phyloP scores from a whole-genome alignment of 768 basidiomycete genomes.

The Cubamyces sp. region DNA sequence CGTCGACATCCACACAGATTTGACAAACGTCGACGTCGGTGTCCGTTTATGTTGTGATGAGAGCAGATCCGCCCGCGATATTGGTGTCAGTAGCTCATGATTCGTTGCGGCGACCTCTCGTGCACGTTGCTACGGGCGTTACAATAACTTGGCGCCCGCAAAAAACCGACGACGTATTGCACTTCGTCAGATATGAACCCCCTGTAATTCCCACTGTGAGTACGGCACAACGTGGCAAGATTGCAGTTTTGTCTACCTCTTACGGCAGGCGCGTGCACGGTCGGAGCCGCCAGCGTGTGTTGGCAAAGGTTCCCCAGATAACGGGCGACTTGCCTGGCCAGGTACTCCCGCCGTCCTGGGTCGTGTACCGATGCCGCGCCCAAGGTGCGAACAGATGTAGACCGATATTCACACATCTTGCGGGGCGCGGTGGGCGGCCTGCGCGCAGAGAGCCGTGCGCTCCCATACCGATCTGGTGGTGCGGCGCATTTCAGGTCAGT shows the following conservation, averaged over 20 bases:
- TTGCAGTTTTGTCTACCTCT: constrained; percentile 12
- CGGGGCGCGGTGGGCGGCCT: constrained; percentile 6
- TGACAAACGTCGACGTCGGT: constrained; percentile 11
- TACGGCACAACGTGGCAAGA: constrained; percentile 3
- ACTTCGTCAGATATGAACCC: not conserved
- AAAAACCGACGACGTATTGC: not conserved
- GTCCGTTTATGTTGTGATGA: not conserved
- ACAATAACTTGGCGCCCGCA: constrained; percentile 1
- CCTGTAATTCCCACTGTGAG: constrained; percentile 26
- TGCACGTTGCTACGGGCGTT: not conserved
- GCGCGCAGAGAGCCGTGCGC: not conserved
- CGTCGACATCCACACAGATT: constrained; percentile 6
- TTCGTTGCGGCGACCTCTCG: not conserved
- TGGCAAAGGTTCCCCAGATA: constrained; percentile 3
- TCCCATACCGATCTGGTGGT: constrained; percentile 24
- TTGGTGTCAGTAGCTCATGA: not conserved
- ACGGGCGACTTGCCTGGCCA: not conserved
- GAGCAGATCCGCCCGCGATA: not conserved
- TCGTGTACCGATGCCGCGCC: constrained; percentile 5
- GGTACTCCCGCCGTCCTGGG: not conserved
- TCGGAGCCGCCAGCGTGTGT: constrained; percentile 12
- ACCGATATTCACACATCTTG: constrained; percentile 17
- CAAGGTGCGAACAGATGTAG: constrained; percentile 13
- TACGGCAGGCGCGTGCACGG: constrained; percentile 14
- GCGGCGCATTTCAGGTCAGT: constrained; percentile 15